These are phyloP conservation scores for Heterobasidion parviporum DNA, from an alignment of 1,284 basidiomycete genomes.

Conservation along the genomic window DNA sequence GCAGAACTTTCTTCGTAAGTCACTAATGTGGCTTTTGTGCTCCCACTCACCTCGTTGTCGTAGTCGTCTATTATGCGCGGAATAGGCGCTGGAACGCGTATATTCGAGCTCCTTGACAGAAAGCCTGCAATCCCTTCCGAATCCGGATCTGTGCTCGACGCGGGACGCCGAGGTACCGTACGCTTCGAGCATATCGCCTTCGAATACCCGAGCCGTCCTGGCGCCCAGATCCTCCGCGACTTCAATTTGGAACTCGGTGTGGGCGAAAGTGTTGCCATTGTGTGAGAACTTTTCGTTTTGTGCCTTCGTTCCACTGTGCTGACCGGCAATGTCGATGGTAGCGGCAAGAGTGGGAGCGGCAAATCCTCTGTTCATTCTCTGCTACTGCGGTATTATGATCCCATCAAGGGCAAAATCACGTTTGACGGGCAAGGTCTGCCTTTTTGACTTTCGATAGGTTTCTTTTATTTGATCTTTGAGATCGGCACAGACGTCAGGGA, in stretches of 20 bases:
- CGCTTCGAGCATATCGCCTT: slow-evolving; percentile 78
- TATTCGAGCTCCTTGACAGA: slow-evolving; percentile 90
- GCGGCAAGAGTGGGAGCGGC: slow-evolving; percentile 84
- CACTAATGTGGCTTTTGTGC: neutral
- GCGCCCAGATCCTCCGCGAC: slow-evolving; percentile 71
- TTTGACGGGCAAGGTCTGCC: slow-evolving; percentile 77
- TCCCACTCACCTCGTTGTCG: neutral
- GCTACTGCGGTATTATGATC: slow-evolving; percentile 91
- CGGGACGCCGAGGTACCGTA: slow-evolving; percentile 55
- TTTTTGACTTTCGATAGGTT: neutral
- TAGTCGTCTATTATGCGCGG: slow-evolving; percentile 84
- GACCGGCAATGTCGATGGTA: too few relatives aligned
- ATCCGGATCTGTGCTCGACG: slow-evolving; percentile 48
- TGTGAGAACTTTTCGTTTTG: slow-evolving; percentile 45
- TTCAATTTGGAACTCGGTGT: slow-evolving; percentile 72
- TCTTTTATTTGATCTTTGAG: neutral
- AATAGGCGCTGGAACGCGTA: slow-evolving; percentile 86
- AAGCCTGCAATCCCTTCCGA: slow-evolving; percentile 62
- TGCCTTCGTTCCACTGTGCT: neutral
- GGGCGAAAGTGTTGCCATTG: slow-evolving; percentile 86
- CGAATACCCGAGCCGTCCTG: slow-evolving; percentile 80
- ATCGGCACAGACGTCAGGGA: slow-evolving; percentile 63
- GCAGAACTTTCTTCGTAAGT: slow-evolving; percentile 32
- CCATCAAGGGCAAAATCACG: slow-evolving; percentile 70
- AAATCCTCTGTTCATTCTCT: slow-evolving; percentile 91